A percentile compares a stretch with the other conserved stretches of the same genome.
These are phyloP conservation scores for Lepidium sativum DNA, from an alignment of 345 rosid genomes.

Conservation along the genomic window DNA sequence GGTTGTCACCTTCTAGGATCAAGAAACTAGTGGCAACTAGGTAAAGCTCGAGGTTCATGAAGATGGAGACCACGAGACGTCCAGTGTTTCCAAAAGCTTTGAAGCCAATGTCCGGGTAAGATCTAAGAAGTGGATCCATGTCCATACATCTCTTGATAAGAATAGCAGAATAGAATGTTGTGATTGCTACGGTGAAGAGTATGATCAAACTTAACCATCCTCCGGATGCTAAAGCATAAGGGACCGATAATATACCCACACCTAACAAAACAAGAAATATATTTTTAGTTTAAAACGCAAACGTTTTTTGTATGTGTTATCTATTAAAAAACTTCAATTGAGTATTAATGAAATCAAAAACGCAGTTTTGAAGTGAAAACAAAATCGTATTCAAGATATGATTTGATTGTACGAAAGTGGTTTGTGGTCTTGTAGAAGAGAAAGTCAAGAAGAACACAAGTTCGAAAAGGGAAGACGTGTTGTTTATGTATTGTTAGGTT, in stretches of 20 bases:
- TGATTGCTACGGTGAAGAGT: slow-evolving; percentile 45
- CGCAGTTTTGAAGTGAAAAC: background rate
- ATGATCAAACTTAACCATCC: slow-evolving; percentile 79
- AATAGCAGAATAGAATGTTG: slow-evolving; percentile 62
- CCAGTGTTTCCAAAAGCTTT: slow-evolving; percentile 74
- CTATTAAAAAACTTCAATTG: no score
- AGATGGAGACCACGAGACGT: slow-evolving; percentile 40
- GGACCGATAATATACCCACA: slow-evolving; percentile 76
- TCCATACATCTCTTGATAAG: slow-evolving; percentile 82
- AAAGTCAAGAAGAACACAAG: slow-evolving; percentile 2
- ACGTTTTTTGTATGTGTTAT: background rate
- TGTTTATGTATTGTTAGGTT: slow-evolving; percentile 2
- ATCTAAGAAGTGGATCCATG: slow-evolving; percentile 44
- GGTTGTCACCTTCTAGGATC: slow-evolving; percentile 86
- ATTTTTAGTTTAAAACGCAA: background rate
- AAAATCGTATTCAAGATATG: background rate
- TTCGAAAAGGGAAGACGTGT: slow-evolving; percentile 6
- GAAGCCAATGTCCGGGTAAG: slow-evolving; percentile 81
- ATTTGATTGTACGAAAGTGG: background rate
- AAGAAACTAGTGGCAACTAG: slow-evolving; percentile 74
- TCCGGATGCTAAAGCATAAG: slow-evolving; percentile 82
- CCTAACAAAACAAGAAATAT: slow-evolving; percentile 34
- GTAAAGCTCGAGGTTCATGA: slow-evolving; percentile 77
- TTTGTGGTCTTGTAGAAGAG: background rate
- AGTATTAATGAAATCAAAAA: background rate